Base-by-base conservation (phyloP, 345 rosid genomes). In the Populus tremula region DNA sequence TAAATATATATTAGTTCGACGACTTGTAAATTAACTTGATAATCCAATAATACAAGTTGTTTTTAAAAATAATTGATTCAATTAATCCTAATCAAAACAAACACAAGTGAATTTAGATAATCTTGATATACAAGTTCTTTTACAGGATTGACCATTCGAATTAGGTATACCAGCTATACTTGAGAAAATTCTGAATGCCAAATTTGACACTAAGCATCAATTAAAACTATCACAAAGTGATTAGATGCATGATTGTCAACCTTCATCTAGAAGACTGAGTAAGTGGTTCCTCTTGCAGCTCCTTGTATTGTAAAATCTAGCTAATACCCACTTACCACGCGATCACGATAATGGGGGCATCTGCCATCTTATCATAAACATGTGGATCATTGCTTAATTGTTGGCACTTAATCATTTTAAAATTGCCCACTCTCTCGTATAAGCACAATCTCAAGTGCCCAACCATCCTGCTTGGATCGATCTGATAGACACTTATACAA, bases 61-160 rank as follows among this genome's bases (percentile, higher is more conserved):
- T 33, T 33, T 31, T 3, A 0, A 31, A 31, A 3, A 31, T 31
- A 31, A 31, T 33, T 31, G 0, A 2, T 31, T 4, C 33, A 31
- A 3, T 4, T 0, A 33, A 33, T 3, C 0, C 3, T 33, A 0
- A 4, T 33, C 5, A 4, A 3, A 33, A 33, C 5, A 4, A 3
- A 33, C 3, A 33, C 35, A 33, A 33, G 35, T 0, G 35, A 33
- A 33, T 33, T 33, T 33, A 33, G 5, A 33, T 33, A 33, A 33
- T 33, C 35, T 33, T 4, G 0, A 3, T 3, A 33, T 33, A 0
- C 35, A 2, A 33, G 45, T 2, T 41, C 13, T 10, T 39, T 9
- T 41, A 3, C 45, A 41, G 10, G 11, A 10, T 41, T 10, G 0
- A 41, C 45, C 45, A n/a, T n/a, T 3, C 45, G 10, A 10, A 41